Base-by-base conservation (phyloP, 768 basidiomycete genomes). In the Tylopilus balloui region DNA sequence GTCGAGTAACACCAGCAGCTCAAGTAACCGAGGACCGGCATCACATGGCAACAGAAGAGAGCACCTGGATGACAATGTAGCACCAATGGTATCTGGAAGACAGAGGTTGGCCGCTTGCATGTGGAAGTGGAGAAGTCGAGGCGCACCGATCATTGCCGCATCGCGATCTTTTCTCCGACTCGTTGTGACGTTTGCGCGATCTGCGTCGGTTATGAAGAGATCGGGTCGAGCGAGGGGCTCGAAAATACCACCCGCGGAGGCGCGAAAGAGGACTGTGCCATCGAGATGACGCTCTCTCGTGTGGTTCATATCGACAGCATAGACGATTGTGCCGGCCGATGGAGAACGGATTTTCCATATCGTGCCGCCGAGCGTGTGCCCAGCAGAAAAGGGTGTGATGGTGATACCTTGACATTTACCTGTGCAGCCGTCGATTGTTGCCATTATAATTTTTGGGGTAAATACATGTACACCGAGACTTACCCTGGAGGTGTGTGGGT, bases 291-390 rank as follows among this genome's bases (percentile, higher is more conserved):
- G 81, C 65, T 99, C 96, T 46, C 82, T 81, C 79, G 92, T 94
- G 67, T 99, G 96, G 66, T 98, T 98, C 73, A 97, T 76, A 57
- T 92, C 81, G 15, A 97, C 90, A 9, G 93, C 93, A 64, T 99
- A 97, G 21, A 98, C 73, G 28, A 98, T 86, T 3, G 96, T 97
- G 3, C 94, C 95, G 11, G 91, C 90, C 0, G 93, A 92, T 2
- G 96, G 93, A 0, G 94, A 97, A n/a, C 96, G 84, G 53, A 99
- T 88, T 64, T 97, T 97, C 93, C 93, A 98, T 54, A 99, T 88
- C 6, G 94, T 92, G 37, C 95, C 96, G 52, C 96, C 96, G 14
- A 99, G 78, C 0, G 91, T 91, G 66, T 97, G 94, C 0, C 95
- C 96, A 12, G 92, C 88, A 59, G 89, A 87, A 69, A 93, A 96